A percentile compares a stretch with the other conserved stretches of the same genome.
Conservation (phyloP, 495 filamentous ascomycete genomes). For the Thozetella sp. region DNA sequence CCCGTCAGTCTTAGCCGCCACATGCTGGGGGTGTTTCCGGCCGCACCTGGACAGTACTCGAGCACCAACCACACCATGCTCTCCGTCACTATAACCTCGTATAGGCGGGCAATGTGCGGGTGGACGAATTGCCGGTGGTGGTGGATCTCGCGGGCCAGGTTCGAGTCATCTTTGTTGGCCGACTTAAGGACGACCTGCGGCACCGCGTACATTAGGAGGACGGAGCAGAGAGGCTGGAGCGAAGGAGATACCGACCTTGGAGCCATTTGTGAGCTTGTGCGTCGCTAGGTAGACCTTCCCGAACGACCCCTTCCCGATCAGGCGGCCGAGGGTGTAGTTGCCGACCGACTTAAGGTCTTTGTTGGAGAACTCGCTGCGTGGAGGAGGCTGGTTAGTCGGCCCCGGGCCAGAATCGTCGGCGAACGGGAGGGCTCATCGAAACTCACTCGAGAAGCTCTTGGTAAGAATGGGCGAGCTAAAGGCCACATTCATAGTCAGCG, state of each 20-base stretch:
- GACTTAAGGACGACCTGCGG: conserved; percentile 94
- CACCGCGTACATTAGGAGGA: neutral
- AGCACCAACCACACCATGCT: conserved; percentile 92
- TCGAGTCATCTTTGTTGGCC: conserved; percentile 92
- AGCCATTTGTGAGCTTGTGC: conserved; percentile 98
- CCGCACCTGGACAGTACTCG: conserved; percentile 92
- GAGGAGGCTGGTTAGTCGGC: conserved; percentile 1
- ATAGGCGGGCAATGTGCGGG: conserved; percentile 93
- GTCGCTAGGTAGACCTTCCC: conserved; percentile 97
- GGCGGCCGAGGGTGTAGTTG: conserved; percentile 86
- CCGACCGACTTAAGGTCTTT: conserved; percentile 89
- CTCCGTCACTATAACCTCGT: conserved; percentile 98
- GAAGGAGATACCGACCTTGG: conserved; percentile 69
- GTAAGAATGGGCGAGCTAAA: conserved; percentile 93
- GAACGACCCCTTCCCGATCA: conserved; percentile 97
- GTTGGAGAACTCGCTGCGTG: conserved; percentile 85
- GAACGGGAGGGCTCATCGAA: neutral
- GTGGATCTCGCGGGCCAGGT: conserved; percentile 95
- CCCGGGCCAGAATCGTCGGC: neutral
- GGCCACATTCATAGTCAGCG: conserved; percentile 20
- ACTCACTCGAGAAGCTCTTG: conserved; percentile 92
- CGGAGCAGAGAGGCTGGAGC: neutral
- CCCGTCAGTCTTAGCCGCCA: conserved; percentile 15
- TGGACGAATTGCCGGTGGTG: conserved; percentile 98
- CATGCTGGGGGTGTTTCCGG: neutral